A percentile compares a stretch with the other conserved stretches of the same genome.
Evolutionary conservation across 225 moss, liverwort and hornwort species (phyloP).

Genomic region (Rhytidiadelphus loreus): DNA sequence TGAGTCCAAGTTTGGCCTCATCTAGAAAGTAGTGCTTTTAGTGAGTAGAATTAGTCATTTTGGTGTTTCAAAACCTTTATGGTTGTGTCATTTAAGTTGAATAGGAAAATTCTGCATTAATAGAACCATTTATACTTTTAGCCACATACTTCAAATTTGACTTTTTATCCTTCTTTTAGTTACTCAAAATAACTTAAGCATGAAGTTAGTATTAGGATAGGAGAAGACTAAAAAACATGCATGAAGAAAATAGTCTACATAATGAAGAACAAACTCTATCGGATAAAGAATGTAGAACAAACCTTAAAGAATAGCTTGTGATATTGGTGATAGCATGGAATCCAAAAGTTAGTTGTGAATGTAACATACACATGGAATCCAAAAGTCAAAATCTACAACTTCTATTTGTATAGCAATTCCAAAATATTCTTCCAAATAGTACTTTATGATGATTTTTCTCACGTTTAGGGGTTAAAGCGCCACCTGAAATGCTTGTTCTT

Average conservation of each 20-base stretch:
- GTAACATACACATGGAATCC: too few relatives aligned
- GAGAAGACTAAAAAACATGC: fast-evolving
- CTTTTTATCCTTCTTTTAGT: not conserved
- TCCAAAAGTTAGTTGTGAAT: too few relatives aligned
- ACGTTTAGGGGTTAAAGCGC: too few relatives aligned
- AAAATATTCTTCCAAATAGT: too few relatives aligned
- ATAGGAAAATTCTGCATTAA: not conserved
- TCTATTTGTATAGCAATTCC: too few relatives aligned
- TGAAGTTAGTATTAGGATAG: not conserved
- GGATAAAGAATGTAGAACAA: not conserved
- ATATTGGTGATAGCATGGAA: too few relatives aligned
- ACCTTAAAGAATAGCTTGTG: not conserved
- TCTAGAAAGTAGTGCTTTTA: not conserved
- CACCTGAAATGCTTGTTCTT: too few relatives aligned
- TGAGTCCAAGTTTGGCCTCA: not conserved
- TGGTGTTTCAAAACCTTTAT: not conserved
- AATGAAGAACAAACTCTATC: not conserved
- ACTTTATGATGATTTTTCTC: too few relatives aligned
- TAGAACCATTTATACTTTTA: not conserved
- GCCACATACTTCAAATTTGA: not conserved
- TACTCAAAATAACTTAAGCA: not conserved
- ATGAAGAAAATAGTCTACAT: fast-evolving
- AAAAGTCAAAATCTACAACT: too few relatives aligned
- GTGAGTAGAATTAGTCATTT: not conserved
- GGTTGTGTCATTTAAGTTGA: not conserved